Conservation (phyloP, 371 early-diverging fungal genomes). For the Apophysomyces sp. region DNA sequence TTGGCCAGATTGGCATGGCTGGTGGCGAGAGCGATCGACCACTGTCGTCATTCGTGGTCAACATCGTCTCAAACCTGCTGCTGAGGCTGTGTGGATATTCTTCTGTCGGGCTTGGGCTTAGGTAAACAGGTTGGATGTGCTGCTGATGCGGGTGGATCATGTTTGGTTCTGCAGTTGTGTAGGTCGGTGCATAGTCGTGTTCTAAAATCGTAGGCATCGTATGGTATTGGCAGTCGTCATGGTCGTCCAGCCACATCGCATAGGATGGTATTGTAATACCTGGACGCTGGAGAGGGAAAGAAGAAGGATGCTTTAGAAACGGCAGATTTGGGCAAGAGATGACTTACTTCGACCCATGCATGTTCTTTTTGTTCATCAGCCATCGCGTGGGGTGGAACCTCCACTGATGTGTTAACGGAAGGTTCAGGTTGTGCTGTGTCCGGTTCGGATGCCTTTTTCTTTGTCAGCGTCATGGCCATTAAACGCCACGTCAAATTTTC, state of each 20-base stretch:
- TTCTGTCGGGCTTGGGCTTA: neutral
- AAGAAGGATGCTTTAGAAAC: too few species aligned
- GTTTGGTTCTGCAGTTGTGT: neutral
- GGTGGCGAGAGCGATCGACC: neutral
- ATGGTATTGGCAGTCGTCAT: neutral
- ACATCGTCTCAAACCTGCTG: neutral
- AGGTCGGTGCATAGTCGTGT: neutral
- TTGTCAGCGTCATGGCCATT: slow-evolving; percentile 55
- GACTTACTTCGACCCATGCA: too few species aligned
- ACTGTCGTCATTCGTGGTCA: too few species aligned
- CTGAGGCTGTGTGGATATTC: neutral
- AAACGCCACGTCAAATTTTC: slow-evolving; percentile 66
- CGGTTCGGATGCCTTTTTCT: slow-evolving; percentile 23
- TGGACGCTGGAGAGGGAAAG: neutral
- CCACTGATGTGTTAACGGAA: neutral
- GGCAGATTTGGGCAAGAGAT: too few species aligned
- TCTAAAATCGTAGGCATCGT: neutral
- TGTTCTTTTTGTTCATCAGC: neutral
- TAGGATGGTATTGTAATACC: neutral
- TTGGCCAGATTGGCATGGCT: neutral
- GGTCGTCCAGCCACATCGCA: neutral
- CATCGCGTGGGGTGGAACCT: neutral
- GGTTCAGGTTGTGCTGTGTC: slow-evolving; percentile 2
- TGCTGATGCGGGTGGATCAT: neutral
- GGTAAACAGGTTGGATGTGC: neutral